phyloP scores from a whole-genome alignment of 495 filamentous ascomycete species.

The Penicillium ochrochloron region DNA sequence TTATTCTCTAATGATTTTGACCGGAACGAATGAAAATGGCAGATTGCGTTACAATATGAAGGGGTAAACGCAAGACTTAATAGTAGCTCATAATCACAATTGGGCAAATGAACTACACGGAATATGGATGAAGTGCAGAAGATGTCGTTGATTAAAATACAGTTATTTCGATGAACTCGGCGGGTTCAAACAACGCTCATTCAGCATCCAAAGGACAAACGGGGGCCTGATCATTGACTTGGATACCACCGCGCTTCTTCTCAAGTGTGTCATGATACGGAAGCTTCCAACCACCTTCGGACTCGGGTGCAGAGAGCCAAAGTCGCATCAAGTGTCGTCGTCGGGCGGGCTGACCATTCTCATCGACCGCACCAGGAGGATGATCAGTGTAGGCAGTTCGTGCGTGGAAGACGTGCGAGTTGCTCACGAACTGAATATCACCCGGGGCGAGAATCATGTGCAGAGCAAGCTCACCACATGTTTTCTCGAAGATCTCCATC shows the following conservation, averaged over 20 bases:
- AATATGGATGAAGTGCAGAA: too few species aligned
- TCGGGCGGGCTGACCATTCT: slow-evolving; percentile 45
- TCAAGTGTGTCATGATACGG: slow-evolving; percentile 73
- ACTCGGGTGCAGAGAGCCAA: slow-evolving; percentile 76
- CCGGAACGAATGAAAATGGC: too few species aligned
- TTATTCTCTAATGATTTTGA: too few species aligned
- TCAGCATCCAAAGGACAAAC: slow-evolving; percentile 67
- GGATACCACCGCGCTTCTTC: slow-evolving; percentile 81
- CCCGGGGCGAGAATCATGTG: slow-evolving; percentile 76
- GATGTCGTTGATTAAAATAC: not conserved
- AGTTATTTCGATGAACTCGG: not conserved
- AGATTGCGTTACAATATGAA: too few species aligned
- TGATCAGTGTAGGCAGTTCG: slow-evolving; percentile 68
- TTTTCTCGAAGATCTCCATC: slow-evolving; percentile 62
- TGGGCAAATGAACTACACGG: too few species aligned
- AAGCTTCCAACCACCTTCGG: slow-evolving; percentile 79
- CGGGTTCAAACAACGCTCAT: slow-evolving; percentile 30
- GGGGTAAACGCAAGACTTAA: too few species aligned
- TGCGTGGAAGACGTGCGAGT: slow-evolving; percentile 67
- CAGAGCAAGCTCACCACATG: slow-evolving; percentile 62
- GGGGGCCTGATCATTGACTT: slow-evolving; percentile 73
- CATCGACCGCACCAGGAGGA: slow-evolving; percentile 44
- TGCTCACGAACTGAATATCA: slow-evolving; percentile 73
- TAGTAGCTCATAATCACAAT: too few species aligned
- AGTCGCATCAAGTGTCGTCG: slow-evolving; percentile 76